Percentiles rank a stretch among this genome's conserved stretches.
These are phyloP conservation scores for Pseudonitzschia delicatissima DNA, from an alignment of 108 stramenopile species.

Conservation along the genomic window DNA sequence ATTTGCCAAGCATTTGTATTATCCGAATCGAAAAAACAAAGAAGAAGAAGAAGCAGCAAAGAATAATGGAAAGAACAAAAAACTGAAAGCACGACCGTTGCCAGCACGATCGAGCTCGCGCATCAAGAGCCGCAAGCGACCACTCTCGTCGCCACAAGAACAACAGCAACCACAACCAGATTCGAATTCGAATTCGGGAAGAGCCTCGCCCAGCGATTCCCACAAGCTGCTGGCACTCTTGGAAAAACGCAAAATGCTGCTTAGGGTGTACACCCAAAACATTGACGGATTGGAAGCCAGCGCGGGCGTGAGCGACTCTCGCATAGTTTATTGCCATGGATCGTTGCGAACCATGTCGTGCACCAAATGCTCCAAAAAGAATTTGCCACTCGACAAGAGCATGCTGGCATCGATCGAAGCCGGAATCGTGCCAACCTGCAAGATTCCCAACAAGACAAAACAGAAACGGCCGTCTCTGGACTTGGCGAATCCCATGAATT, in stretches of 20 bases:
- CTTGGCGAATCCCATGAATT: background rate
- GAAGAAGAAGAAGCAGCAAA: background rate
- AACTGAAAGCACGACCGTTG: background rate
- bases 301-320: conserved; percentile 58
- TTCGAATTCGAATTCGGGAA: background rate
- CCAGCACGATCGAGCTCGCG: background rate
- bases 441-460: conserved; percentile 13
- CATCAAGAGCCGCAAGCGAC: background rate
- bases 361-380: conserved; percentile 54
- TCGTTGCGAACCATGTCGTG: conserved; percentile 59
- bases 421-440: conserved; percentile 63
- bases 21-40: conserved; percentile 31
- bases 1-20: conserved; percentile 50
- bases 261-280: conserved; percentile 80
- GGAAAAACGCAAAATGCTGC: conserved; percentile 56
- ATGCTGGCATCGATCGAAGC: conserved; percentile 49
- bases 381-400: conserved; percentile 6
- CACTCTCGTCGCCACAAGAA: background rate
- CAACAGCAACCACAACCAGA: background rate
- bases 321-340: conserved; percentile 83
- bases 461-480: background rate
- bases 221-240: conserved; percentile 74
- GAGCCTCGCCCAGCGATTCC: conserved; percentile 54
- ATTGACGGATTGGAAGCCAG: conserved; percentile 75
- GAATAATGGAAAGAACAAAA: background rate